Evolutionary conservation across 2,329 filamentous ascomycete species (phyloP).

Genomic region (Emmonsiellopsis sp.): DNA sequence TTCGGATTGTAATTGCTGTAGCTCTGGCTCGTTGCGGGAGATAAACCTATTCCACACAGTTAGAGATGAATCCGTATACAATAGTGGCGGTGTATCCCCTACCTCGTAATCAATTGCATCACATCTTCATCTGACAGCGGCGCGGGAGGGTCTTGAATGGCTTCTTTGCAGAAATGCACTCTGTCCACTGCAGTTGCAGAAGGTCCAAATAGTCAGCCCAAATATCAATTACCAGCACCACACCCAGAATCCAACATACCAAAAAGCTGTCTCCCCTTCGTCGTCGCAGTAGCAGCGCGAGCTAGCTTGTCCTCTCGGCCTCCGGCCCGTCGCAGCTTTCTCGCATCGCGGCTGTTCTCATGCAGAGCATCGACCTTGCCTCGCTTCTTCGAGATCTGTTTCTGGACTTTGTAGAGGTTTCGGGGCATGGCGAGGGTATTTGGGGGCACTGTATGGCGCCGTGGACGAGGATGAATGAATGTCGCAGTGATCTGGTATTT

Average conservation of each 20-base stretch:
- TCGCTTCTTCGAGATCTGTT: constrained; percentile 83
- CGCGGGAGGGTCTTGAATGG: constrained; percentile 17
- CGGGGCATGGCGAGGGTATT: constrained; percentile 53
- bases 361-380: constrained; percentile 67
- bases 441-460: not conserved
- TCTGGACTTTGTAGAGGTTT: constrained; percentile 71
- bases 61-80: no score
- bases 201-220: not conserved
- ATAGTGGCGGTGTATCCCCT: constrained; percentile 26
- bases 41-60: constrained; percentile 22
- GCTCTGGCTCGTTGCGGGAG: constrained; percentile 25
- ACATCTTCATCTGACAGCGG: constrained; percentile 29
- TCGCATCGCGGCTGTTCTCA: constrained; percentile 78
- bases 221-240: not conserved
- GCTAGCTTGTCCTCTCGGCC: constrained; percentile 74
- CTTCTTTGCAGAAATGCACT: constrained; percentile 62
- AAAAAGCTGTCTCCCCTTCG: constrained; percentile 65
- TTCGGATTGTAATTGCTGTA: constrained; percentile 46
- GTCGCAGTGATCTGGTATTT: no score
- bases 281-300: constrained; percentile 58
- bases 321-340: constrained; percentile 67
- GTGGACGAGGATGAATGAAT: no score
- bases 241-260: constrained; percentile 35
- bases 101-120: constrained; percentile 47
- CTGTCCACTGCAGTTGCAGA: constrained; percentile 47